These are phyloP conservation scores for Blastocladiella emersonii DNA, from an alignment of 371 early-diverging fungal species.

Conservation along the genomic window DNA sequence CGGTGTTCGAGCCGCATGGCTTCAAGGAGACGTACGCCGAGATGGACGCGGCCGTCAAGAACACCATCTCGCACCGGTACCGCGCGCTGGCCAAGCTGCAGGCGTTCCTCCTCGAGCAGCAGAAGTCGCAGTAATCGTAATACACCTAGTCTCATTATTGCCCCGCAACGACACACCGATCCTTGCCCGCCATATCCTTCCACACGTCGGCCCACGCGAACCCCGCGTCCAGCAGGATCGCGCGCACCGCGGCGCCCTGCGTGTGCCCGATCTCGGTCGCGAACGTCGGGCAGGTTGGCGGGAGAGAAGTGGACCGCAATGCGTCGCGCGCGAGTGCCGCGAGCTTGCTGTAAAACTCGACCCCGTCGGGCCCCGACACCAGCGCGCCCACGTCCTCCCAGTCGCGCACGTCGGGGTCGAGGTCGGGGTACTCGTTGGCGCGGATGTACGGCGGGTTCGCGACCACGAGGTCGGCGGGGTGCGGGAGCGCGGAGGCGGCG, in stretches of 20 bases:
- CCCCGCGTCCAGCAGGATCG: not conserved
- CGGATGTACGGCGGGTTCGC: constrained; percentile 2
- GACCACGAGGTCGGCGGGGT: not conserved
- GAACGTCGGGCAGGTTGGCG: not conserved
- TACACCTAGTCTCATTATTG: too few species aligned
- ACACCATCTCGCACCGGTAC: constrained; percentile 78
- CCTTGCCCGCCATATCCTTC: not conserved
- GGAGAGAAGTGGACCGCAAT: not conserved
- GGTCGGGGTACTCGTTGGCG: not conserved
- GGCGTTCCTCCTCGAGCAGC: too few species aligned
- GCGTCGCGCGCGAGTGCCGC: not conserved
- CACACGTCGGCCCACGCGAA: not conserved
- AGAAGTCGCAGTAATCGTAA: too few species aligned
- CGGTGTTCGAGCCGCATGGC: constrained; percentile 80
- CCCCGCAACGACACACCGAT: not conserved
- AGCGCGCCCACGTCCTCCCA: not conserved
- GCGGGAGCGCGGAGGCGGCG: not conserved
- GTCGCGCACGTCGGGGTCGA: not conserved
- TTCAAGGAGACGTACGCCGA: constrained; percentile 73
- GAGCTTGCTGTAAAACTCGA: not conserved
- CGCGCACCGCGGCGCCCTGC: not conserved
- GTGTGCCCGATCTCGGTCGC: not conserved
- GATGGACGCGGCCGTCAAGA: constrained; percentile 66
- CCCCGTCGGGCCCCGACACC: not conserved
- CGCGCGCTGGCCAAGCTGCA: constrained; percentile 41